Evolutionary conservation across 352 stramenopile genomes (phyloP).

Genomic region (Pythium periplocum): DNA sequence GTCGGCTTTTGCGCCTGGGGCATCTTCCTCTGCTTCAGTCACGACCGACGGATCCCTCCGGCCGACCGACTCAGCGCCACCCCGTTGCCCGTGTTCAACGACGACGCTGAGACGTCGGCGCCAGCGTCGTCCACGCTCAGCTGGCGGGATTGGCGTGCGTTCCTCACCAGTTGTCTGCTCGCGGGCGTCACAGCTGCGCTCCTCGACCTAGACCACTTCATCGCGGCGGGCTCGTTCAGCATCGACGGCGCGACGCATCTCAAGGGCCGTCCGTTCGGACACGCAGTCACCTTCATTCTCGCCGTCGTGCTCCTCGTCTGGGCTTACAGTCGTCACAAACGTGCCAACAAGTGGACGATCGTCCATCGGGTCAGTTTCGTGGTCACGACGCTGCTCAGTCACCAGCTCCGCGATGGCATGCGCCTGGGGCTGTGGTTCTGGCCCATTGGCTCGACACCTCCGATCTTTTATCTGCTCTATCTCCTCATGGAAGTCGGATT

Average conservation of each 20-base stretch:
- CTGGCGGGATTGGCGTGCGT: slow-evolving; percentile 16
- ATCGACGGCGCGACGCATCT: slow-evolving; percentile 56
- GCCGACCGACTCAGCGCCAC: slow-evolving; percentile 5
- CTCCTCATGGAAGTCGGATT: slow-evolving; percentile 44
- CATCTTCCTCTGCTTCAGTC: slow-evolving; percentile 43
- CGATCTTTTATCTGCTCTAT: slow-evolving; percentile 64
- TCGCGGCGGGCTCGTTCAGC: slow-evolving; percentile 48
- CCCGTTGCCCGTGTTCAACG: slow-evolving; percentile 12
- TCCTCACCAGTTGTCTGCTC: slow-evolving; percentile 37
- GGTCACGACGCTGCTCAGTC: slow-evolving; percentile 46
- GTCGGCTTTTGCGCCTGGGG: slow-evolving; percentile 57
- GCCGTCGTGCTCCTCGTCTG: slow-evolving; percentile 31
- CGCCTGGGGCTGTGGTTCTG: slow-evolving; percentile 63
- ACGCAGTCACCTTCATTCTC: slow-evolving; percentile 65
- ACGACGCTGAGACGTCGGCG: slow-evolving; percentile 7
- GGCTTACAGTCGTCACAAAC: slow-evolving; percentile 8
- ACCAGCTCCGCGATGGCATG: slow-evolving; percentile 68
- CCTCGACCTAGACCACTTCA: slow-evolving; percentile 73
- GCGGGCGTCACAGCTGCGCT: slow-evolving; percentile 34
- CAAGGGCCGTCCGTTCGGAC: slow-evolving; percentile 50
- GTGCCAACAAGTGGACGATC: slow-evolving; percentile 19
- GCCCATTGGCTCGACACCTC: slow-evolving; percentile 57
- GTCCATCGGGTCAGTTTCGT: slow-evolving; percentile 46
- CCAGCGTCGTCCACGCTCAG: slow-evolving; percentile 2
- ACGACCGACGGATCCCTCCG: slow-evolving; percentile 15